These are phyloP conservation scores for Sporisorium iseilematis-ciliati DNA, from an alignment of 1,284 basidiomycete species.

Conservation along the genomic window DNA sequence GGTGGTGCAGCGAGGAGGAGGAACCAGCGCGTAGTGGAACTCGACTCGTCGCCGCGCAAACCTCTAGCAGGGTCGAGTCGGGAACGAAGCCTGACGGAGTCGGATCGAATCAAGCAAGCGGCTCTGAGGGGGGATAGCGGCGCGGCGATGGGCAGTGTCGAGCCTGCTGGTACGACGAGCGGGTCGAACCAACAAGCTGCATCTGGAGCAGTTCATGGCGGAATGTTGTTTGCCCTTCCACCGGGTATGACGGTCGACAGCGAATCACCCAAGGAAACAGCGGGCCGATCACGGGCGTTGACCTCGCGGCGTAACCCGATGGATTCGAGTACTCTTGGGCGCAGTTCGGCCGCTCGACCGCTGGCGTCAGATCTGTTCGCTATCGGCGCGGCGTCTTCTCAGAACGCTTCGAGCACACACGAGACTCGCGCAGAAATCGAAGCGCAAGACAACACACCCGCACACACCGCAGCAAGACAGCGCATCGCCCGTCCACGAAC, in stretches of 20 bases:
- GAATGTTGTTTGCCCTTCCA: constrained; percentile 19
- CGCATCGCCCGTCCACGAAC: constrained; percentile 29
- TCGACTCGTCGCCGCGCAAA: constrained; percentile 36
- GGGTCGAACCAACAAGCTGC: not conserved
- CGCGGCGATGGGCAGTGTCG: constrained; percentile 21
- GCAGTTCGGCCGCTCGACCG: constrained; percentile 17
- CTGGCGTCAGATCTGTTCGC: constrained; percentile 24
- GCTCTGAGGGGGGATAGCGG: constrained; percentile 26
- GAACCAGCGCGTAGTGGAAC: constrained; percentile 47
- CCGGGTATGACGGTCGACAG: constrained; percentile 1
- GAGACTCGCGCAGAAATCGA: not conserved
- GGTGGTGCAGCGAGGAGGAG: constrained; percentile 11
- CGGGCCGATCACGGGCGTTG: constrained; percentile 1
- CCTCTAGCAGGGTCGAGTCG: constrained; percentile 2
- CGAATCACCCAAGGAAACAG: not conserved
- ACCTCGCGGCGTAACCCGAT: constrained; percentile 18
- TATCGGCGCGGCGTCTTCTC: not conserved
- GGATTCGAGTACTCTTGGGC: constrained; percentile 24
- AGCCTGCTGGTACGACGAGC: not conserved
- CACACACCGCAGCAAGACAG: constrained; percentile 14
- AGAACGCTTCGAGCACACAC: not conserved
- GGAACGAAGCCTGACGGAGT: constrained; percentile 34
- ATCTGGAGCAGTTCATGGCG: constrained; percentile 7
- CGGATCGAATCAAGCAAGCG: constrained; percentile 52
- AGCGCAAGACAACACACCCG: not conserved